phyloP scores from a whole-genome alignment of 805 yeast species.

The Kodamaea hsintzibuensis region DNA sequence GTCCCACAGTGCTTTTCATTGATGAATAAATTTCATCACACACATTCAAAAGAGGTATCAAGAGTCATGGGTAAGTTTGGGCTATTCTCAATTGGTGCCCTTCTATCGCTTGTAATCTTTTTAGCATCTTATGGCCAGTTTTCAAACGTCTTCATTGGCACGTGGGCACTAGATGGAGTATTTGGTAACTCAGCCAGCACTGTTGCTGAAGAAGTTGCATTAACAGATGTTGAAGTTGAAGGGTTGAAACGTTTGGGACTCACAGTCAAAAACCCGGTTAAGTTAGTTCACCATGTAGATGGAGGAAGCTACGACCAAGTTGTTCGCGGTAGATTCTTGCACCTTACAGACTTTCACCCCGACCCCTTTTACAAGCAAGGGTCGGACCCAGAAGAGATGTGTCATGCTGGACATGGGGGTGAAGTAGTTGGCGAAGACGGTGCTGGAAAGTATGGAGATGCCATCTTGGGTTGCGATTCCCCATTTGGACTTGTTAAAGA shows the following conservation, averaged over 20 bases:
- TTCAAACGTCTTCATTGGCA: neutral
- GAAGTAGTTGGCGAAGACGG: conserved; percentile 2
- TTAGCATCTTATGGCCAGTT: neutral
- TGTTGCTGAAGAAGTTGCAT: neutral
- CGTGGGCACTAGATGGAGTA: neutral
- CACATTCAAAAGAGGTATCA: neutral
- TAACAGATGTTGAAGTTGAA: conserved; percentile 3
- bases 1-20: neutral
- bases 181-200: neutral
- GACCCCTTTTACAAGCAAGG: conserved; percentile 66
- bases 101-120: neutral
- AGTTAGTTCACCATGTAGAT: conserved; percentile 21
- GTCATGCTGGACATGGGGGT: conserved; percentile 58
- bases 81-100: conserved; percentile 1
- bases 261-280: conserved; percentile 33
- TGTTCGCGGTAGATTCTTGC: conserved; percentile 78
- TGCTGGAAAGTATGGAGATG: conserved; percentile 74
- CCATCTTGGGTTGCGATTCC: conserved; percentile 75
- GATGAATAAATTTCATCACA: neutral
- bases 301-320: conserved; percentile 20
- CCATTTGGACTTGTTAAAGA: conserved; percentile 61
- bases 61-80: neutral
- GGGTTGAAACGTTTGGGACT: conserved; percentile 27
- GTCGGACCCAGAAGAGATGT: conserved; percentile 43
- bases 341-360: conserved; percentile 85